Conservation (phyloP, 2,329 filamentous ascomycete genomes). For the Pseudomassariella vexata region DNA sequence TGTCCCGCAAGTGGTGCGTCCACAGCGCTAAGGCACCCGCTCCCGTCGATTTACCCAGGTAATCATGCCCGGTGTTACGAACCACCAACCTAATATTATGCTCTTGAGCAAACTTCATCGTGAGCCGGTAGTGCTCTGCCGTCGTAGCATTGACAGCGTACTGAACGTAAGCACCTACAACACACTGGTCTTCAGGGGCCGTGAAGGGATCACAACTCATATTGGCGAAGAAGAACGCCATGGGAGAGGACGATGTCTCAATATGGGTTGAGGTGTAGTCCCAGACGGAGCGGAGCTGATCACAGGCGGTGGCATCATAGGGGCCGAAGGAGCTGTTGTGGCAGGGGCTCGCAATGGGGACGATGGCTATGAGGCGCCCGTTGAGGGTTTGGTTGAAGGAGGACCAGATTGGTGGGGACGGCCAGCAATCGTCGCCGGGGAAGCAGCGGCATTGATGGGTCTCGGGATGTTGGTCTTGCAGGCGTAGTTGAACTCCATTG, state of each 20-base stretch:
- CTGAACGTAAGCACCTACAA: conserved; percentile 27
- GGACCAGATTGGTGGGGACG: conserved; percentile 20
- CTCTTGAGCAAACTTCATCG: conserved; percentile 13
- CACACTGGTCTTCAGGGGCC: conserved; percentile 29
- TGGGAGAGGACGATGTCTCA: conserved; percentile 20
- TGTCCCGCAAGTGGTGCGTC: conserved; percentile 24
- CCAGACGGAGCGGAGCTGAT: no score
- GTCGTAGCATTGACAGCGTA: conserved; percentile 22
- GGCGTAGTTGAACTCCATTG: no score
- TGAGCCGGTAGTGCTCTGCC: conserved; percentile 12
- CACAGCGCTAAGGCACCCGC: conserved; percentile 22
- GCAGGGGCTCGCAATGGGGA: conserved; percentile 6
- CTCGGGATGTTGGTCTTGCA: neutral
- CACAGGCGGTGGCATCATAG: conserved; percentile 1
- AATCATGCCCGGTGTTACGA: conserved; percentile 22
- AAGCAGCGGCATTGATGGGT: conserved; percentile 33
- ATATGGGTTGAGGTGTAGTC: no score
- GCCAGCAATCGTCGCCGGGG: conserved; percentile 51
- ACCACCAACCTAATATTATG: conserved; percentile 12
- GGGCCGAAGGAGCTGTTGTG: conserved; percentile 1
- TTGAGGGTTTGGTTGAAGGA: conserved; percentile 6
- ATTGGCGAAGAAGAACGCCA: conserved; percentile 33
- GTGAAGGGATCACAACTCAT: conserved; percentile 29
- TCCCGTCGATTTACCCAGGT: conserved; percentile 22
- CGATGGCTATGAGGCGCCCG: conserved; percentile 6